Conservation (phyloP, 1,284 basidiomycete species). For the Chiua sp. region DNA sequence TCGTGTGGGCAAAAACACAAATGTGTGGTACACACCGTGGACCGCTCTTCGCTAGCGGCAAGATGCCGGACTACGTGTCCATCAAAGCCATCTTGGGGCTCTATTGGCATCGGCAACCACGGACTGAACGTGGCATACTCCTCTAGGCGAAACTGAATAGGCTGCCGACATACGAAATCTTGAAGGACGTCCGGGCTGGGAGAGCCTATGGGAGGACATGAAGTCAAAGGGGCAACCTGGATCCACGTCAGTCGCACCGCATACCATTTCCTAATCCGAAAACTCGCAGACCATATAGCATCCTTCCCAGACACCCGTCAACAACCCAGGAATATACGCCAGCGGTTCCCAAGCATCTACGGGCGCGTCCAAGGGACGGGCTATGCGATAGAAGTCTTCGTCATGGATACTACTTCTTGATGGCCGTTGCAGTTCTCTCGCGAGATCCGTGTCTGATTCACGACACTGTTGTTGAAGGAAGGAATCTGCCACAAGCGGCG, state of each 20-base stretch:
- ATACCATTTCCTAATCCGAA: conserved; percentile 18
- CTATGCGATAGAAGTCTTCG: conserved; percentile 46
- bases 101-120: conserved; percentile 37
- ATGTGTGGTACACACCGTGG: conserved; percentile 25
- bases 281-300: conserved; percentile 51
- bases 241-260: conserved; percentile 22
- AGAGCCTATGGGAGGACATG: conserved; percentile 17
- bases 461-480: conserved; percentile 29
- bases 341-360: conserved; percentile 33
- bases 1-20: conserved; percentile 16
- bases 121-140: conserved; percentile 38
- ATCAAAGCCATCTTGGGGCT: conserved; percentile 28
- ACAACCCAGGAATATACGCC: conserved; percentile 45
- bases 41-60: conserved; percentile 28
- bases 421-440: conserved; percentile 39
- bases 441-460: conserved; percentile 40
- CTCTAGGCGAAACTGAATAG: conserved; percentile 39
- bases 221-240: conserved; percentile 35
- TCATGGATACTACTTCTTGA: conserved; percentile 44
- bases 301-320: conserved; percentile 64
- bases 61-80: conserved; percentile 30
- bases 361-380: conserved; percentile 25
- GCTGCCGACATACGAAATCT: conserved; percentile 40
- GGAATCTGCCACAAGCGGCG: conserved; percentile 52
- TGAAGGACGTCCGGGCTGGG: conserved; percentile 14